Conservation (phyloP, 768 basidiomycete genomes). For the Gloeopeniophorella convolvens region DNA sequence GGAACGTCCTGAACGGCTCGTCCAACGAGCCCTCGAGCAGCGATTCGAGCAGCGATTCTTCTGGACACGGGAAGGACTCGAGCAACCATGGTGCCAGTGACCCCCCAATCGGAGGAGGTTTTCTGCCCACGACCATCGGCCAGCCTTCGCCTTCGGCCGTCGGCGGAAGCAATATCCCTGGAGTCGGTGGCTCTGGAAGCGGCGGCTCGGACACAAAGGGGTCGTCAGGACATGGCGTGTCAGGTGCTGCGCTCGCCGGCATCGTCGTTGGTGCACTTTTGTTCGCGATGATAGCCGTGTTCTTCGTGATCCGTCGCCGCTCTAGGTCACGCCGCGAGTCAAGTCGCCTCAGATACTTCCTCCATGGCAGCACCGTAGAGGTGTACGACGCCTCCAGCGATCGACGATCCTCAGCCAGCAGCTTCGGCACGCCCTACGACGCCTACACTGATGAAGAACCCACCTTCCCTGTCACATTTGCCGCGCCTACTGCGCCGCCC, state of each 20-base stretch:
- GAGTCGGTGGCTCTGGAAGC: constrained; percentile 2
- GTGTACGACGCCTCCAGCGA: constrained; percentile 17
- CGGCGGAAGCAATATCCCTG: too few species aligned
- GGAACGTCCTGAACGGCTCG: too few species aligned
- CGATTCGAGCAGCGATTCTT: too few species aligned
- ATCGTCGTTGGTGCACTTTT: constrained; percentile 32
- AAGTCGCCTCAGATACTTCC: constrained; percentile 43
- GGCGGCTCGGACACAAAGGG: constrained; percentile 15
- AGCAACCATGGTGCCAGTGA: too few species aligned
- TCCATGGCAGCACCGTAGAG: constrained; percentile 23
- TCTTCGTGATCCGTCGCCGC: constrained; percentile 44
- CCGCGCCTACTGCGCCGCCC: neutral
- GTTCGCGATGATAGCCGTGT: constrained; percentile 28
- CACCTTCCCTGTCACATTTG: too few species aligned
- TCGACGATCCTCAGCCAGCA: constrained; percentile 33
- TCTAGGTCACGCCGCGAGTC: constrained; percentile 37
- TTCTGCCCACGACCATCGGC: too few species aligned
- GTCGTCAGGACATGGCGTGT: too few species aligned
- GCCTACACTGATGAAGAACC: neutral
- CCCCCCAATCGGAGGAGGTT: too few species aligned
- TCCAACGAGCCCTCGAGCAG: too few species aligned
- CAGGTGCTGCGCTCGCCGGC: constrained; percentile 43
- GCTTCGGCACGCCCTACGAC: constrained; percentile 54
- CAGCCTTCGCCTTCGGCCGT: too few species aligned
- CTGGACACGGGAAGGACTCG: too few species aligned